Base-by-base conservation (phyloP, 352 stramenopile genomes). In the Phytopythium vexans region DNA sequence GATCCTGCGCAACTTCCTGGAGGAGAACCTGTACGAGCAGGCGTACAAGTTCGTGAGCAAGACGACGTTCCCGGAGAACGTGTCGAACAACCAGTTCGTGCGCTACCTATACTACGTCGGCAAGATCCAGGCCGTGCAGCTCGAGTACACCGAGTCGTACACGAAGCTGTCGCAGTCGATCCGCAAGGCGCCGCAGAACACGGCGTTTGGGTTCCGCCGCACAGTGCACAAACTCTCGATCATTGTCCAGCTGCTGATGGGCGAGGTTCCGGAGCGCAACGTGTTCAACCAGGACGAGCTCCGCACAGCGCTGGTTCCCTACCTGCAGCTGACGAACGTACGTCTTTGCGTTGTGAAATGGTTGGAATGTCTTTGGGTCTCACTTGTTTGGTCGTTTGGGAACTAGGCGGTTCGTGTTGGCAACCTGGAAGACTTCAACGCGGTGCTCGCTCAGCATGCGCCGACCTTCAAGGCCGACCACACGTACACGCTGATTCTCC, bases 31-130 rank as follows among this genome's bases (percentile, higher is more conserved):
- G 44, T 89, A 96, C 55, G 90, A 97, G 54, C 87, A 96, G 58
- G 93, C 91, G 7, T 96, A 95, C 68, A 97, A 96, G 66, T 94
- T 98, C 49, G 83, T 96, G 40, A 89, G 65, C 49, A 95, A 96
- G 76, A 92, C 88, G 16, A 82, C 73, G 35, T 96, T 96, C 52
- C 88, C 89, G 0, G 87, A 97, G 56, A 82, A 73, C 6, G 89
- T 95, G 16, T 98, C 89, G n/a, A 99, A 99, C 82, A 99, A 99
- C 72, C 96, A 99, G 80, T 95, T 99, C 54, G 96, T 98, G 59
- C 88, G 97, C 36, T 98, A 98, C 65, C 66, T 99, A 52, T 99
- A 98, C 71, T 98, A 99, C 67, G 82, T 92, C 12, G 84, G 95
- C 57, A 92, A 97, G 42, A 97, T 99, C 52, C 88, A 98, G 62